Evolutionary conservation across 1,284 basidiomycete species (phyloP).

Genomic region (Tylopilus orsonianus): DNA sequence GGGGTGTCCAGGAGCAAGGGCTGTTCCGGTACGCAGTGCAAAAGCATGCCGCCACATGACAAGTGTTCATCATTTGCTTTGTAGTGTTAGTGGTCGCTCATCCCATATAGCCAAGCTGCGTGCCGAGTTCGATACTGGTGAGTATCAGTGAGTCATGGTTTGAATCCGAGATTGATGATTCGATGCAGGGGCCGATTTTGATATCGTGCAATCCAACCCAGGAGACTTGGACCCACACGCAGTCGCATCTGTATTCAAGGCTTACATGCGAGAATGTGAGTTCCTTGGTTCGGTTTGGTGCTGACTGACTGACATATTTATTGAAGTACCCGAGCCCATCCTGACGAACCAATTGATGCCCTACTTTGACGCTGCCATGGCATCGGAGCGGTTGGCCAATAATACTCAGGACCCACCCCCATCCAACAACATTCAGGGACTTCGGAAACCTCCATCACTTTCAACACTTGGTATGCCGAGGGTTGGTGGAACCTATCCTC

Average conservation of each 20-base stretch:
- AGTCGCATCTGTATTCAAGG: constrained; percentile 84
- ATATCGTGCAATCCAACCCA: constrained; percentile 72
- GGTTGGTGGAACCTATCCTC: constrained; percentile 55
- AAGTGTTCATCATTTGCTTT: constrained; percentile 14
- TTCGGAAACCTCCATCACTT: constrained; percentile 75
- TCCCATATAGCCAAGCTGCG: constrained; percentile 74
- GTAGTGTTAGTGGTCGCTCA: constrained; percentile 71
- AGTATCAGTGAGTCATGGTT: constrained; percentile 23
- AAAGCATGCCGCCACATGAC: neutral
- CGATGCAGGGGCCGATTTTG: constrained; percentile 76
- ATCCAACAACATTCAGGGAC: constrained; percentile 39
- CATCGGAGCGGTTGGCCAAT: constrained; percentile 48
- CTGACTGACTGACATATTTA: constrained; percentile 13
- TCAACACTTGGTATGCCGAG: constrained; percentile 72
- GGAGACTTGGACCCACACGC: constrained; percentile 90
- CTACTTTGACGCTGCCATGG: constrained; percentile 75
- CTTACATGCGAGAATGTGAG: constrained; percentile 77
- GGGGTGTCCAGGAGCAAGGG: constrained; percentile 84
- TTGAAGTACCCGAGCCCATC: constrained; percentile 77
- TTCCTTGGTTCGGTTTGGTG: constrained; percentile 13
- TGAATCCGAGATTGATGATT: constrained; percentile 8
- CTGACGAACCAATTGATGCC: constrained; percentile 68
- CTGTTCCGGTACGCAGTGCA: constrained; percentile 63
- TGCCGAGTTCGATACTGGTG: constrained; percentile 81
- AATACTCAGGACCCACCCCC: constrained; percentile 34